Evolutionary conservation across 306 rosid genomes (phyloP), one percentile per base, ranked within the genome.

Genomic region (Prunus dulcis): DNA sequence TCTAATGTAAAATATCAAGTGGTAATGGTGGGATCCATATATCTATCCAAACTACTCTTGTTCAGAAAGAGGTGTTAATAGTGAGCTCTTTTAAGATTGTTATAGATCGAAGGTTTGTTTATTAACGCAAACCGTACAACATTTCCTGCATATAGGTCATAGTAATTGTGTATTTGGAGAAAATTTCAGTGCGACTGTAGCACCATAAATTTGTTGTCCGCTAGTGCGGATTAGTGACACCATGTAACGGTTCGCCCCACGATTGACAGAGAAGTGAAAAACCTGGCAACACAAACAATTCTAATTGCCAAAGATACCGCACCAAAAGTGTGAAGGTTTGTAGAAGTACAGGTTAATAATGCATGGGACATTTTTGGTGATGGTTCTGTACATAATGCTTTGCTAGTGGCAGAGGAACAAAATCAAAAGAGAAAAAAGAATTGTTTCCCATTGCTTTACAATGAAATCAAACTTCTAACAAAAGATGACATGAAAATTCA

Each of bases 401-500:
- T 61, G 13, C n/a, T 14, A 46, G 77, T 27, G 77, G 77, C 10
- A 45, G 60, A 27, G 58, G 69, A 43, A 60, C 58, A 18, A 73
- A 61, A 15, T 25, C 50, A 7, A 38, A 1, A 38, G 58, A 62
- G 50, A 50, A 20, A 45, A 43, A 19, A 25, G 49, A 19, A 19
- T 41, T 30, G 25, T 73, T 73, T 23, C 13, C 12, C 27, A 20
- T 58, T 43, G 67, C 56, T 23, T 58, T 41, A 17, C 57, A 25
- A 17, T 58, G 67, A 15, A 58, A 45, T 14, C 47, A 45, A 45
- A 28, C 67, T 43, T 60, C 27, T 23, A 6, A n/a, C 58, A 61
- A 73, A 38, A 73, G 69, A 15, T 19, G 77, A 46, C 77, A 61
- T 17, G 60, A 73, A 61, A 73, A 63, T 4, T 73, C 77, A 61